phyloP scores from a whole-genome alignment of 257 asterid genomes.

The Misopates orontium region DNA sequence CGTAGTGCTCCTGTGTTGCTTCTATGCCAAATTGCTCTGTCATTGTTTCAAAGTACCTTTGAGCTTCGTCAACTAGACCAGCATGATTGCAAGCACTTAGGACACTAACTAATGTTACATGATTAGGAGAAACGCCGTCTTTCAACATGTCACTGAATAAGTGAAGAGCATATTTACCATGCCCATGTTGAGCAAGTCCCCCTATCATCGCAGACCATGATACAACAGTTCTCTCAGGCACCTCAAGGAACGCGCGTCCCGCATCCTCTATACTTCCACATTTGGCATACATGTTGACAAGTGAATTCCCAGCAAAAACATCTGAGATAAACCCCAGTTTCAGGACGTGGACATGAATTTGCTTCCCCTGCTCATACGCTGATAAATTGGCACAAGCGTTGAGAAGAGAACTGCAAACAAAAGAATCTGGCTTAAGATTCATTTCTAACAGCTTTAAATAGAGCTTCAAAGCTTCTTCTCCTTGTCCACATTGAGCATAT shows the following conservation, averaged over 20 bases:
- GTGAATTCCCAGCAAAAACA: constrained; percentile 73
- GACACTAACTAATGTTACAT: constrained; percentile 70
- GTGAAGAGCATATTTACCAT: constrained; percentile 55
- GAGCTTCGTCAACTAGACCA: constrained; percentile 71
- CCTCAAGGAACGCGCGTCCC: constrained; percentile 50
- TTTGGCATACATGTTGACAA: constrained; percentile 86
- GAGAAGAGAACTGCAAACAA: constrained; percentile 65
- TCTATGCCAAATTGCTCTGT: constrained; percentile 50
- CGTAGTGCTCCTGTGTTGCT: constrained; percentile 72
- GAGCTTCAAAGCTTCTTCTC: constrained; percentile 73
- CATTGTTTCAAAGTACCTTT: constrained; percentile 55
- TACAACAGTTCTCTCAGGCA: constrained; percentile 56
- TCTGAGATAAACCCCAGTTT: constrained; percentile 63
- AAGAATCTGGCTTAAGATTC: constrained; percentile 69
- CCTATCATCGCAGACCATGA: constrained; percentile 82
- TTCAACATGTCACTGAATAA: constrained; percentile 57
- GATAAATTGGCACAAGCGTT: constrained; percentile 80
- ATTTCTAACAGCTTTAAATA: constrained; percentile 47
- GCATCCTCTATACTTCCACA: constrained; percentile 81
- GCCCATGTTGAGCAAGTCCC: constrained; percentile 84
- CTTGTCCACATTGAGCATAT: constrained; percentile 66
- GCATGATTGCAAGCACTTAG: constrained; percentile 79
- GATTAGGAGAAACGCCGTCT: constrained; percentile 59
- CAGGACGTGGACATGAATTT: constrained; percentile 63
- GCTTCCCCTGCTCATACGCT: constrained; percentile 80